Evolutionary conservation across 1,139 yeast species (phyloP).

Genomic region (Suhomyces maxii): DNA sequence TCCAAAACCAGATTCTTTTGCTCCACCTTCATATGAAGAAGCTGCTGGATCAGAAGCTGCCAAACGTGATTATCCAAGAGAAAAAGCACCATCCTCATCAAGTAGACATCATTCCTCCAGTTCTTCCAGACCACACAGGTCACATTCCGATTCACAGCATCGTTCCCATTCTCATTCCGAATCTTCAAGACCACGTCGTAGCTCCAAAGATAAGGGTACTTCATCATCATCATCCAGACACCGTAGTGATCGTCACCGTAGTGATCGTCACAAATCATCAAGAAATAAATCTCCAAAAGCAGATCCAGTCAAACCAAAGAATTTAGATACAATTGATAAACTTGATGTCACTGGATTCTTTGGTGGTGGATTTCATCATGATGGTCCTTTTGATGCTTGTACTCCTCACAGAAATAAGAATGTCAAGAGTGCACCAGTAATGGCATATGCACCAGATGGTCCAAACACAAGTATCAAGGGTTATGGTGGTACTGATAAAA

Average conservation of each 20-base stretch:
- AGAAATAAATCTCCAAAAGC: slow-evolving; percentile 37
- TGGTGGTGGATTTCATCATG: slow-evolving; percentile 97
- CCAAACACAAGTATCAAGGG: slow-evolving; percentile 88
- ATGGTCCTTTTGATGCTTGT: slow-evolving; percentile 98
- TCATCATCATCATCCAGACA: slow-evolving; percentile 9
- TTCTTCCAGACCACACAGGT: slow-evolving; percentile 1
- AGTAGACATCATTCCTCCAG: slow-evolving; percentile 20
- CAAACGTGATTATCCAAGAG: slow-evolving; percentile 51
- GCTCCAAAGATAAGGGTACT: slow-evolving; percentile 10
- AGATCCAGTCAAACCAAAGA: slow-evolving; percentile 51
- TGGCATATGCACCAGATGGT: slow-evolving; percentile 94
- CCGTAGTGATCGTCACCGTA: slow-evolving; percentile 6
- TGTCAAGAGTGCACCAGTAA: slow-evolving; percentile 80
- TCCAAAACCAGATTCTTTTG: slow-evolving; percentile 29
- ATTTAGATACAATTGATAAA: slow-evolving; percentile 89
- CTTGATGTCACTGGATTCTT: slow-evolving; percentile 93
- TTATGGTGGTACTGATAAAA: slow-evolving; percentile 46
- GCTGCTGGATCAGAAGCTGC: slow-evolving; percentile 53
- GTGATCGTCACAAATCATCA: slow-evolving; percentile 12
- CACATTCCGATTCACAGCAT: slow-evolving; percentile 13
- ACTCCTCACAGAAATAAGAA: slow-evolving; percentile 93
- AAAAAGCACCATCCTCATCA: slow-evolving; percentile 34
- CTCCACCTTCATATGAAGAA: slow-evolving; percentile 70
- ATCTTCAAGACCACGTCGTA: slow-evolving; percentile 13
- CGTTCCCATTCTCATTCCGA: slow-evolving; percentile 17